phyloP scores from a whole-genome alignment of 371 early-diverging fungal genomes.

The Capillidium rhysosporum region DNA sequence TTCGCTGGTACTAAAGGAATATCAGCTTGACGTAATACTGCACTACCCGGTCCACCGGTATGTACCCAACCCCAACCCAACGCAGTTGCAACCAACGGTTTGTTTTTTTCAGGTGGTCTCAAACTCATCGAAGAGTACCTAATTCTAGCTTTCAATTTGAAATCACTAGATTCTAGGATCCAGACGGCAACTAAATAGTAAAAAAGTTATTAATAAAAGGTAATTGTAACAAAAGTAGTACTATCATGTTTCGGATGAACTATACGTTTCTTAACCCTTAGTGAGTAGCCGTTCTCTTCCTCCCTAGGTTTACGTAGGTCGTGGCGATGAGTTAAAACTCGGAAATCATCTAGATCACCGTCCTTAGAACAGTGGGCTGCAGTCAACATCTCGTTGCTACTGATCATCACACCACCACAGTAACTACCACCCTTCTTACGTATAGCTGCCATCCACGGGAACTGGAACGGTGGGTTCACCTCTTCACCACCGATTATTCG shows the following conservation, averaged over 20 bases:
- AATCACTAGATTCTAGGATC: not conserved
- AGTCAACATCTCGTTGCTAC: not conserved
- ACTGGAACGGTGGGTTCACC: not conserved
- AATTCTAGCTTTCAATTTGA: not conserved
- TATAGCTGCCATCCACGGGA: conserved; percentile 5
- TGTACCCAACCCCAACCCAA: conserved; percentile 2
- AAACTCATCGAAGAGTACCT: not conserved
- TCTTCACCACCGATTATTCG: not conserved
- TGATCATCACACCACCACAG: not conserved
- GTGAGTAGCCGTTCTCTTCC: not conserved
- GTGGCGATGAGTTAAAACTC: not conserved
- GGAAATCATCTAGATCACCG: not conserved
- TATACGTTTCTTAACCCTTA: not conserved
- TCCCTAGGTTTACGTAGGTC: not conserved
- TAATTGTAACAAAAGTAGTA: not conserved
- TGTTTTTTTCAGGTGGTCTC: not conserved
- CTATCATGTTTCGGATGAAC: not conserved
- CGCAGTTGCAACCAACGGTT: not conserved
- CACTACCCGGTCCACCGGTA: not conserved
- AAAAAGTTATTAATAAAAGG: not conserved
- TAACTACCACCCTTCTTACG: not conserved
- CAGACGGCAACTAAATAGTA: conserved; percentile 1
- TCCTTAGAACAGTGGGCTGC: not conserved
- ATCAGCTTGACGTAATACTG: not conserved
- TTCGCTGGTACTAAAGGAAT: not conserved